Base-by-base conservation (phyloP, 352 stramenopile species). In the Albugo laibachii region DNA sequence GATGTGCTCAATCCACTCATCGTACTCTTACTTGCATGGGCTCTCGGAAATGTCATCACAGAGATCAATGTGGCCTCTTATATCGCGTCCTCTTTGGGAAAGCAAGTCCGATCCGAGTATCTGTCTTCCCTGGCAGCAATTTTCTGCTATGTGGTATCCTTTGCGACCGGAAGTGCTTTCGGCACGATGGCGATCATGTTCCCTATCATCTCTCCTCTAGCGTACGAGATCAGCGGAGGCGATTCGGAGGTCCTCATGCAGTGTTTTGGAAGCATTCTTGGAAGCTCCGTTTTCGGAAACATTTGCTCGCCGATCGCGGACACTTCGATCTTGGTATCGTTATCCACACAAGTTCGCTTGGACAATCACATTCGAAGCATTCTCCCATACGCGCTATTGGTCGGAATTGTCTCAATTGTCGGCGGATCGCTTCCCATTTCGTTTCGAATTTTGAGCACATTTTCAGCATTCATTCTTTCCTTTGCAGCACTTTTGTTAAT, bases 131-230 rank as follows among this genome's bases (percentile, higher is more conserved):
- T 92, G 43, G 62, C 76, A 14, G 83, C 71, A 18, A 48, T 89
- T 21, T 62, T 95, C 10, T 92, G 79, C 65, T 92, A 81, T 52
- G 45, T 92, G 39, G 80, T 95, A 45, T 93, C 83, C 13, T 94
- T 95, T 44, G 68, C 79, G n/a, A 91, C 80, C 4, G 84, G 84
- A 43, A 93, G 77, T 41, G 62, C 67, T 14, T 94, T 93, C 53
- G 80, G 80, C 43, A 95, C 84, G 10, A 95, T 95, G 80, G 81
- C 76, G 41, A 94, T 95, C 52, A 82, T 95, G 59, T 94, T 95
- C 55, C 84, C 84, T 14, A 91, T 95, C 53, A 83, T 89, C 45
- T 71, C 72, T 36, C 78, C 76, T 47, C 66, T 94, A 11, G 88
- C 80, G 45, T 93, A 61, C 62, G 66, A 69, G 40, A 82, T 93